Evolutionary conservation across 352 stramenopile species (phyloP), one percentile per base, ranked within the genome.

Genomic region (Phytopythium litorale): DNA sequence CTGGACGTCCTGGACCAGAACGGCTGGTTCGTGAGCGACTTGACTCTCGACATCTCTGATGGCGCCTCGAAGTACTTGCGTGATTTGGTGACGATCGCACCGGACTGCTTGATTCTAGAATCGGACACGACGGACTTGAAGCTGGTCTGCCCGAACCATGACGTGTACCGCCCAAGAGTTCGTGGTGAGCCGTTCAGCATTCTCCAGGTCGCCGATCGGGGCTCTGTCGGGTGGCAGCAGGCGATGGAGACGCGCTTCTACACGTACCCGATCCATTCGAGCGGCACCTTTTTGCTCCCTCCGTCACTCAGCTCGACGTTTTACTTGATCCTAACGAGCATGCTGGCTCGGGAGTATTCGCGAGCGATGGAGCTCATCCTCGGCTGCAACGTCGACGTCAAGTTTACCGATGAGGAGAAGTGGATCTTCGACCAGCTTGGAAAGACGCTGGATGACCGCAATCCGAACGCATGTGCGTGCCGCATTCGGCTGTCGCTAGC

Each of bases 221-320:
- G 72, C 5, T 94, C 88, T 2, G 66, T 81, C 33, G 83, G 76
- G 0, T 97, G 89, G 89, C 81, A 96, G 63, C 87, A 96, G 58
- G 79, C 85, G 7, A 96, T 97, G 81, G 83, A 95, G 53, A 94
- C 88, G 56, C 84, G 97, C 37, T 98, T 97, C 63, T 99, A 99
- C 73, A 79, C 98, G 25, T 99, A 99, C 73, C 97, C 97, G 19
- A 92, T 99, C 51, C 97, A 99, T 74, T 98, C 94, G 30, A 98
- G 94, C 19, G 75, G 89, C 56, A 93, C 87, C 4, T 99, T 99
- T 63, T 62, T 99, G 42, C 84, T 98, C 19, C 98, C 96, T 23
- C 94, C 96, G 25, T 98, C 95, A 7, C 77, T 99, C 8, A 98
- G 95, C 46, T 98, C 96, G 6, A 98, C 96, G 18, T 80, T 99